Evolutionary conservation across 2,329 filamentous ascomycete genomes (phyloP).

Genomic region (Cadophora malorum): DNA sequence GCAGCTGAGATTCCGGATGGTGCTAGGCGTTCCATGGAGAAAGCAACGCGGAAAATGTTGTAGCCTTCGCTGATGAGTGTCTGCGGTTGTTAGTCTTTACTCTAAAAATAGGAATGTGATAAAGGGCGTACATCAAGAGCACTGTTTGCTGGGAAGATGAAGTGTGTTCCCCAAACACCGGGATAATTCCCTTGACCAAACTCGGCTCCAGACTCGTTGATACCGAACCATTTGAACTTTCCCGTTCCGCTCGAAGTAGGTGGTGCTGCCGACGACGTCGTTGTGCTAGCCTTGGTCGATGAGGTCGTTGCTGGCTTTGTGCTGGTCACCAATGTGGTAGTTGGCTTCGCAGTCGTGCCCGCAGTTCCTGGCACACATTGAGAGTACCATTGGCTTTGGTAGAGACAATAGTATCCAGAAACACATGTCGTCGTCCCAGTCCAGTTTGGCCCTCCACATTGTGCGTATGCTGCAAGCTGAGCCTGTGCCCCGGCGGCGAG

Average conservation of each 20-base stretch:
- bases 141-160: slow-evolving; percentile 45
- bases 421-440: slow-evolving; percentile 42
- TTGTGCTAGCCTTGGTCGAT: background rate
- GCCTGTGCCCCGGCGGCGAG: slow-evolving; percentile 22
- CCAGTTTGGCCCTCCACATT: slow-evolving; percentile 46
- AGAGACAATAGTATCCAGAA: slow-evolving; percentile 37
- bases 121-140: slow-evolving; percentile 18
- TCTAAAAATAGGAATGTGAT: background rate
- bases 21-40: slow-evolving; percentile 63
- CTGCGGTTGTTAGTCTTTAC: slow-evolving; percentile 21
- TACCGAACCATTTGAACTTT: slow-evolving; percentile 35
- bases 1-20: slow-evolving; percentile 54
- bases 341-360: background rate
- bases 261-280: slow-evolving; percentile 1
- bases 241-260: slow-evolving; percentile 20
- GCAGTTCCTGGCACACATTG: slow-evolving; percentile 27
- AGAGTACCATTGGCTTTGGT: slow-evolving; percentile 28
- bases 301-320: background rate
- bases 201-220: slow-evolving; percentile 62
- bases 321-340: background rate
- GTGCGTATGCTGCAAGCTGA: slow-evolving; percentile 35
- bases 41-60: slow-evolving; percentile 46
- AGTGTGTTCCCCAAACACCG: slow-evolving; percentile 62
- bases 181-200: slow-evolving; percentile 64
- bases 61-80: slow-evolving; percentile 36